These are phyloP conservation scores for Pyrenopolyporus hunteri DNA, from an alignment of 495 filamentous ascomycete genomes.

Conservation along the genomic window DNA sequence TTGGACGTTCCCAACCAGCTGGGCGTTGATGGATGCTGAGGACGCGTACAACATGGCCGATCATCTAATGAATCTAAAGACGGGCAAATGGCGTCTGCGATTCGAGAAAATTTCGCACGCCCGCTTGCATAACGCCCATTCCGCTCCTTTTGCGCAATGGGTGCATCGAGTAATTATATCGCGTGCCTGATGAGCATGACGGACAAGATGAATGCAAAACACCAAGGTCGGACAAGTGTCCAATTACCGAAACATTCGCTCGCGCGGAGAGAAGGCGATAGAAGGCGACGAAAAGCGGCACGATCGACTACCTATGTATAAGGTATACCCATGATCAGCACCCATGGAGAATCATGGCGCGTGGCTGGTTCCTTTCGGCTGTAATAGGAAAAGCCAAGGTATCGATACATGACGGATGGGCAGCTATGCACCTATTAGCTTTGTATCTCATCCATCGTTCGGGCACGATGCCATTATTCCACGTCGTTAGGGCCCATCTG, in stretches of 20 bases:
- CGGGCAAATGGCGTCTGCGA: constrained; percentile 10
- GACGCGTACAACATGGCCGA: constrained; percentile 21
- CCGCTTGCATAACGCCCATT: constrained; percentile 17
- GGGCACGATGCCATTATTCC: constrained; percentile 33
- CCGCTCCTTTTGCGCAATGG: constrained; percentile 17
- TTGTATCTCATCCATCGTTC: constrained; percentile 33
- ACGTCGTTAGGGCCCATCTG: constrained; percentile 41
- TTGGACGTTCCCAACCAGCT: constrained; percentile 18
- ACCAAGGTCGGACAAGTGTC: constrained; percentile 24
- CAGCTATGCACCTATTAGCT: constrained; percentile 44
- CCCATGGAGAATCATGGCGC: not conserved
- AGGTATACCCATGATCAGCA: too few species aligned
- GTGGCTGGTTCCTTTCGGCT: constrained; percentile 15
- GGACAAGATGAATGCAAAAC: constrained; percentile 7
- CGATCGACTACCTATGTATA: constrained; percentile 4
- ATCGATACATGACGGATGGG: constrained; percentile 43
- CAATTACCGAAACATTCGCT: constrained; percentile 29
- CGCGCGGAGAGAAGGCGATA: constrained; percentile 24
- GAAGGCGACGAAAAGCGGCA: constrained; percentile 18
- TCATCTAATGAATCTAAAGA: constrained; percentile 4
- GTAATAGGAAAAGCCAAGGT: constrained; percentile 32
- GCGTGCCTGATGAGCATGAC: constrained; percentile 14
- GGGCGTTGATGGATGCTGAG: constrained; percentile 5
- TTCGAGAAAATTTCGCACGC: constrained; percentile 19
- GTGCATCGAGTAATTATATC: constrained; percentile 22